A percentile compares a stretch with the other conserved stretches of the same genome.
These are phyloP conservation scores for Cryphonectria japonica DNA, from an alignment of 2,329 filamentous ascomycete species.

Conservation along the genomic window DNA sequence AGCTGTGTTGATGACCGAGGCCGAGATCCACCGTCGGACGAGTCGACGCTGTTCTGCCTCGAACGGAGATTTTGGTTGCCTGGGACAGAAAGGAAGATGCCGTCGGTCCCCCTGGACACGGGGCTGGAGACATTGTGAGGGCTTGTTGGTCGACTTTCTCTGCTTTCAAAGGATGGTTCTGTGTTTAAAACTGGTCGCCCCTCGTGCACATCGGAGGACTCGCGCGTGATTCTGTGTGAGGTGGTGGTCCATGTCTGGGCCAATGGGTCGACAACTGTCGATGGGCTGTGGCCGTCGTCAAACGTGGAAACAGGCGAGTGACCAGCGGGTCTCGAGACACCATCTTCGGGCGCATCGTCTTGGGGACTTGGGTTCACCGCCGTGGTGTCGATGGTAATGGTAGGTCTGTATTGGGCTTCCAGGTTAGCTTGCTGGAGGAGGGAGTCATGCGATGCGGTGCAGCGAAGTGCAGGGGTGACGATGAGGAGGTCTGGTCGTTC, in stretches of 20 bases:
- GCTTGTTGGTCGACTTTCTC: constrained; percentile 69
- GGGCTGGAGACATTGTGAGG: constrained; percentile 73
- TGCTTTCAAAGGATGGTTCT: constrained; percentile 67
- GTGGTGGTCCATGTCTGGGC: constrained; percentile 35
- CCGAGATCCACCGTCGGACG: constrained; percentile 62
- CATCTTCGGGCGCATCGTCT: constrained; percentile 39
- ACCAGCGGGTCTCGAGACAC: constrained; percentile 33
- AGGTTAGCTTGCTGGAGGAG: constrained; percentile 29
- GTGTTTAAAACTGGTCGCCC: constrained; percentile 51
- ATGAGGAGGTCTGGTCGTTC: constrained; percentile 21
- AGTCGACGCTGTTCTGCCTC: constrained; percentile 72
- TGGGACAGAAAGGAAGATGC: constrained; percentile 67
- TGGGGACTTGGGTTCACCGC: constrained; percentile 39
- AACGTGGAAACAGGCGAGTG: constrained; percentile 43
- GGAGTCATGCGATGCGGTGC: constrained; percentile 26
- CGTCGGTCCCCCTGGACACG: constrained; percentile 52
- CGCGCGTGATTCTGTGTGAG: constrained; percentile 36
- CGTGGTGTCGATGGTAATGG: constrained; percentile 59
- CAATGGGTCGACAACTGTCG: constrained; percentile 41
- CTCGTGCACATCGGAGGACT: constrained; percentile 33
- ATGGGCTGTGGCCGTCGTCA: constrained; percentile 47
- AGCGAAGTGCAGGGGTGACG: constrained; percentile 28
- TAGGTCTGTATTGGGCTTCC: constrained; percentile 44
- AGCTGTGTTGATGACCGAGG: constrained; percentile 64
- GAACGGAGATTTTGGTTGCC: constrained; percentile 54